These are phyloP conservation scores for Malassezia slooffiae DNA, from an alignment of 1,284 basidiomycete genomes.

Conservation along the genomic window DNA sequence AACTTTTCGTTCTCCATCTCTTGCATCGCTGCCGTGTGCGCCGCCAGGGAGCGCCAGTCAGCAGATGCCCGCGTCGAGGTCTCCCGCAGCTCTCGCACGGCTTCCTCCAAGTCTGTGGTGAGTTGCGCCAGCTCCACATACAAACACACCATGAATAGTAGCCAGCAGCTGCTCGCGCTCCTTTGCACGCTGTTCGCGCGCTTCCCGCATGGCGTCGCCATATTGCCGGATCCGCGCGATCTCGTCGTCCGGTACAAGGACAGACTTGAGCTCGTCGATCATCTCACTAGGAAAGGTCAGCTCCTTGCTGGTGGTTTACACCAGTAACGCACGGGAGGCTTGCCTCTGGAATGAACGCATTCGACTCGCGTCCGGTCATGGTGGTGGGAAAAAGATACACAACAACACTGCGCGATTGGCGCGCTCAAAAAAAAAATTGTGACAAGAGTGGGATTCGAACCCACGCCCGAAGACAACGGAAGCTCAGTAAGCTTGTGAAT, in stretches of 20 bases:
- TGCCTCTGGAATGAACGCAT: slow-evolving; percentile 5
- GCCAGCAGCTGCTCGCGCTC: background rate
- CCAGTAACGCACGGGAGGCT: slow-evolving; percentile 7
- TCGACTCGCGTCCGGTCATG: slow-evolving; percentile 3
- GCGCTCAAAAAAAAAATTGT: slow-evolving; percentile 11
- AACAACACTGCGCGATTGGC: background rate
- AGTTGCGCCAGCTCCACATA: background rate
- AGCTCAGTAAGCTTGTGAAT: slow-evolving; percentile 17
- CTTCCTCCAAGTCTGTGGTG: slow-evolving; percentile 16
- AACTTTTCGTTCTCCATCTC: slow-evolving; percentile 33
- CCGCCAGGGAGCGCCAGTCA: slow-evolving; percentile 26
- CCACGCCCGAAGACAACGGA: slow-evolving; percentile 41
- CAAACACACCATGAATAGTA: slow-evolving; percentile 4
- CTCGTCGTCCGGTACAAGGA: slow-evolving; percentile 14
- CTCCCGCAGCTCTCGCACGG: slow-evolving; percentile 20
- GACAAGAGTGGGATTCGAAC: slow-evolving; percentile 45
- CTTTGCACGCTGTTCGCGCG: background rate
- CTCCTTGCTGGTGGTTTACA: background rate
- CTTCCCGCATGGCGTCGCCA: background rate
- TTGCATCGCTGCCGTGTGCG: slow-evolving; percentile 22
- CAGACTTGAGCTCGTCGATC: slow-evolving; percentile 12
- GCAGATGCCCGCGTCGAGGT: slow-evolving; percentile 24
- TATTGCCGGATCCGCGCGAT: slow-evolving; percentile 6
- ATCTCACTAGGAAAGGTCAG: slow-evolving; percentile 9
- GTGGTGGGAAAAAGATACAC: background rate